Evolutionary conservation across 176 grass and related monocot genomes (phyloP), one percentile per base, ranked within the genome.

Genomic region (Triticum turgidum): DNA sequence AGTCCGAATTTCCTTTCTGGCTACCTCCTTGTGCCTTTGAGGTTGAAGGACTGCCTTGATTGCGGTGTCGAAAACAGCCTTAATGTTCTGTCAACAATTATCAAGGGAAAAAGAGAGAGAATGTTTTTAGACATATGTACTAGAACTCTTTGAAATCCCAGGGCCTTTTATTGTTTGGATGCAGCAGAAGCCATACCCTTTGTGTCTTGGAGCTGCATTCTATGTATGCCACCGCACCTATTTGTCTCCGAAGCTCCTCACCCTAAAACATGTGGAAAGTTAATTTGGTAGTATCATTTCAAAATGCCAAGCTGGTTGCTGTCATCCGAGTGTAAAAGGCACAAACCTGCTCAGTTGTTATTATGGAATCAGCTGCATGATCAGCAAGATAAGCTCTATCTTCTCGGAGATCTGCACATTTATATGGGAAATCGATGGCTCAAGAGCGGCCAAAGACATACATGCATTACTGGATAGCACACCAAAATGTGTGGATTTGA

Each of bases 141-240:
- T 39, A 39, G 35, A 90, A 69, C 11, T 62, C 39, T 34, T 34
- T 56, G 22, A 83, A 67, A 79, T 20, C n/a, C 4, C 21, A 11
- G 27, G 42, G 20, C 33, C 25, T 37, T 65, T 45, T 18, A 9
- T 41, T 38, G 13, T 13, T 35, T 44, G 30, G 24, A 77, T 62
- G 30, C 3, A 88, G 63, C 17, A 83, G 62, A 37, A 45, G 39
- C 38, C 73, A 67, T 86, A 91, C 89, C 76, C 88, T 80, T 65
- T 96, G 94, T 78, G 91, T 96, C 87, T 93, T 93, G 61, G 91
- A 96, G 89, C 94, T 93, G 91, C 94, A 93, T 63, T 95, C 91
- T 21, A 93, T 89, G 29, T 96, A 93, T 9, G 89, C 87, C 6
- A 92, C 88, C 25, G 94, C 94, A 61, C 94, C 91, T 42, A 93